Conservation (phyloP, 306 rosid species). For the Trifolium pratense region DNA sequence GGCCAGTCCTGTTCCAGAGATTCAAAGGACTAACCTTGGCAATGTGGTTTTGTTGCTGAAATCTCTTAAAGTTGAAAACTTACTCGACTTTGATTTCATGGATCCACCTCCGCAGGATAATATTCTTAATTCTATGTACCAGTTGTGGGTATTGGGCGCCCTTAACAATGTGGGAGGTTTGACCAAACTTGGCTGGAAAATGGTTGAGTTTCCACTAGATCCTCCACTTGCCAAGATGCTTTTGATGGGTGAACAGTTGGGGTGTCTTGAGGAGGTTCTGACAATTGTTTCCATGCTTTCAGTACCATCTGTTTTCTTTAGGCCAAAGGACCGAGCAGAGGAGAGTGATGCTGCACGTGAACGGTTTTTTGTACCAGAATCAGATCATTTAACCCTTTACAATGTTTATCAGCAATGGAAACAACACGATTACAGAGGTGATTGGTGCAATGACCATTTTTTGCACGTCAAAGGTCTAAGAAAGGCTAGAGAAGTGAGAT, state of each 20-base stretch:
- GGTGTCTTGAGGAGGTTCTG: conserved; percentile 84
- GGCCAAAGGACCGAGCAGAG: conserved; percentile 94
- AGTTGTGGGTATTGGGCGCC: conserved; percentile 97
- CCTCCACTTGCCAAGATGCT: conserved; percentile 99
- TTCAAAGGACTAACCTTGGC: conserved; percentile 96
- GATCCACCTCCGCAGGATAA: conserved; percentile 99
- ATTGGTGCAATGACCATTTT: conserved; percentile 96
- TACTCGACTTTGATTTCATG: conserved; percentile 97
- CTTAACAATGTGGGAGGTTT: conserved; percentile 90
- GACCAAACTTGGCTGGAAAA: conserved; percentile 96
- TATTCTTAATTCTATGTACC: conserved; percentile 98
- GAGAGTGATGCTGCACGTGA: conserved; percentile 99
- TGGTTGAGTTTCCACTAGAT: conserved; percentile 97
- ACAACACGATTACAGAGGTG: conserved; percentile 93
- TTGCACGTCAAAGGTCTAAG: conserved; percentile 90
- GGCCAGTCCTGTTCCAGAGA: conserved; percentile 94
- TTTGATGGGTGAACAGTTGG: conserved; percentile 81
- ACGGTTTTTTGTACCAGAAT: conserved; percentile 87
- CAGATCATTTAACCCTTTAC: conserved; percentile 88
- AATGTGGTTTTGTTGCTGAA: conserved; percentile 91
- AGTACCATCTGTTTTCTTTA: conserved; percentile 93
- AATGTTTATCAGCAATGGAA: conserved; percentile 98
- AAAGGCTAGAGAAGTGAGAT: conserved; percentile 96
- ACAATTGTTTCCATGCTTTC: conserved; percentile 98
- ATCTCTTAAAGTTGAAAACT: conserved; percentile 92